These are phyloP conservation scores for Barnettozyma wickerhamii DNA, from an alignment of 805 yeast genomes.

Conservation along the genomic window DNA sequence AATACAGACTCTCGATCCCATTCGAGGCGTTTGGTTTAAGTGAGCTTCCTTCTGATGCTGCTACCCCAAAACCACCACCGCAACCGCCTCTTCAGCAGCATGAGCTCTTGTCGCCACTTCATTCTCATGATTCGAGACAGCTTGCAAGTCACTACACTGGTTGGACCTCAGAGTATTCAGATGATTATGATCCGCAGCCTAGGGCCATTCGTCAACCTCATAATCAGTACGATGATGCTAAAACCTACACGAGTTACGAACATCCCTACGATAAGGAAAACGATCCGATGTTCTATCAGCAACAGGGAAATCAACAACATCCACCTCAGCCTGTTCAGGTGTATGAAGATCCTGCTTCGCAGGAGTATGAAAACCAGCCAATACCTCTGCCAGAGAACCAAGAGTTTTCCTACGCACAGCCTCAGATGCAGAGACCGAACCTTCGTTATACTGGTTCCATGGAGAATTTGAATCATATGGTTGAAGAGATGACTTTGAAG, in stretches of 20 bases:
- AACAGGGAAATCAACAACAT: not conserved
- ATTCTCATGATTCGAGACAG: too few species aligned
- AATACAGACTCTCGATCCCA: constrained; percentile 25
- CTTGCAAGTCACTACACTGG: too few species aligned
- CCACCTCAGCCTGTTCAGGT: not conserved
- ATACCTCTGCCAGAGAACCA: not conserved
- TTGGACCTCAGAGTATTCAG: too few species aligned
- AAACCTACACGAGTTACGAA: not conserved
- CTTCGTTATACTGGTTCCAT: constrained; percentile 14
- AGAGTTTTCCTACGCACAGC: not conserved
- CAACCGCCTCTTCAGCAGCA: not conserved
- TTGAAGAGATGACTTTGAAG: constrained; percentile 29
- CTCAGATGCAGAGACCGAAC: not conserved
- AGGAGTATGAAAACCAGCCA: not conserved
- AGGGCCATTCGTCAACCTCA: not conserved
- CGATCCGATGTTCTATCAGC: not conserved
- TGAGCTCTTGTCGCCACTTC: not conserved
- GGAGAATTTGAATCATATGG: constrained; percentile 32
- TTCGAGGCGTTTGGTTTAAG: constrained; percentile 20
- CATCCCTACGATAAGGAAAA: not conserved
- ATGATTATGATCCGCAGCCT: not conserved
- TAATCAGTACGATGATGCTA: not conserved
- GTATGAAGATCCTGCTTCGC: not conserved
- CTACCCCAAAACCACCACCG: not conserved
- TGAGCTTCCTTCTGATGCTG: constrained; percentile 1